Evolutionary conservation across 2,329 filamentous ascomycete genomes (phyloP), one percentile per base, ranked within the genome.

Genomic region (Geosmithia putterillii): DNA sequence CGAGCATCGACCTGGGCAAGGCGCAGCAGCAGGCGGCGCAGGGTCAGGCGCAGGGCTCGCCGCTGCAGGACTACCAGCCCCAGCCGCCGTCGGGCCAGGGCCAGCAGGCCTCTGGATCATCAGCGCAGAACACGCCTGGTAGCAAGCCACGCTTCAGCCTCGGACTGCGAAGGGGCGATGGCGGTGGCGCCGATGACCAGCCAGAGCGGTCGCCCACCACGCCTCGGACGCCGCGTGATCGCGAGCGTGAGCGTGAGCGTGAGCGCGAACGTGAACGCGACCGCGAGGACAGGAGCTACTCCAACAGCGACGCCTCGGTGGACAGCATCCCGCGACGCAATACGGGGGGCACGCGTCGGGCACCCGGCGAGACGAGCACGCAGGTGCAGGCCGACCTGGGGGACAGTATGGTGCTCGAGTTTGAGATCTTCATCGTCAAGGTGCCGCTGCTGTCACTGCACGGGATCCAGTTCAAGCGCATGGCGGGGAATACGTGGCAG

Each of bases 341-440:
- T 37, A 64, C 62, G n/a, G 61, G 63, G 2, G 66, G 69, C 6
- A 69, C 72, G 18, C 69, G 74, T 42, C 67, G 77, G 44, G 74
- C 82, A 1, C 79, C 86, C 1, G 90, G 87, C 19, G 92, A 94
- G 64, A 96, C 88, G 20, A 88, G 81, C 41, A 95, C 89, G 3
- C 86, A 92, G 46, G 88, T 95, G 20, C 87, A 94, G 59, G 90
- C 79, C 51, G 90, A 95, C 54, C 74, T 94, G 22, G 89, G 88
- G 3, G 83, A 79, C 45, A 90, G 79, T 61, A 81, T 94, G 74
- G 73, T 86, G 35, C 69, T 96, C 42, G 81, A 86, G 50, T 98
- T 96, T 57, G 92, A 98, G 59, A 95, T 96, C 49, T 81, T 95
- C 52, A 92, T 98, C 52, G 92, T 98, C 59, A 98, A 98, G 65